Percentiles rank a stretch among this genome's conserved stretches.
These are phyloP conservation scores for Emergomyces orientalis DNA, from an alignment of 2,329 filamentous ascomycete species.

Conservation along the genomic window DNA sequence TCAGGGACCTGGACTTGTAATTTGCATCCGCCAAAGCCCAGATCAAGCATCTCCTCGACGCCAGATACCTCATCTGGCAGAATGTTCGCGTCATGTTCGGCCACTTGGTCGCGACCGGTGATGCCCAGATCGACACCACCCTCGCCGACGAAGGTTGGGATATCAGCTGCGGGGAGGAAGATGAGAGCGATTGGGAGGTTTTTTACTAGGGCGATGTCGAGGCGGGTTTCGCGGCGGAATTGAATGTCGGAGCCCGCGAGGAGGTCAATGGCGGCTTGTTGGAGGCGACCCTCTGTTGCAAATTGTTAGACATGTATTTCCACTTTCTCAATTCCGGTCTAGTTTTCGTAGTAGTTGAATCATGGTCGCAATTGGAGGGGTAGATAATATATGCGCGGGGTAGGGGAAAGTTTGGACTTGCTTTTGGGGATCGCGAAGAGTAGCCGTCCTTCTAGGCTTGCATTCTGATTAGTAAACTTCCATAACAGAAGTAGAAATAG, in stretches of 20 bases:
- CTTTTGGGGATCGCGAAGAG: slow-evolving; percentile 98
- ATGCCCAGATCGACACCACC: slow-evolving; percentile 90
- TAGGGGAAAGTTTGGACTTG: slow-evolving; percentile 44
- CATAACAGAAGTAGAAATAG: slow-evolving; percentile 9
- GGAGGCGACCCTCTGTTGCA: slow-evolving; percentile 73
- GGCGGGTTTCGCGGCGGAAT: slow-evolving; percentile 86
- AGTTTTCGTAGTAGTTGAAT: not conserved
- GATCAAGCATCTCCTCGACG: slow-evolving; percentile 79
- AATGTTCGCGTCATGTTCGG: slow-evolving; percentile 65
- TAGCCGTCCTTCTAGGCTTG: slow-evolving; percentile 79
- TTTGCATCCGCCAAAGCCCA: slow-evolving; percentile 84
- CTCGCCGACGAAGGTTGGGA: slow-evolving; percentile 94
- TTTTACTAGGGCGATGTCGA: slow-evolving; percentile 96
- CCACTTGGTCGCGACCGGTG: slow-evolving; percentile 85
- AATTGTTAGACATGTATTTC: slow-evolving; percentile 7
- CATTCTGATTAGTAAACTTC: slow-evolving; percentile 10
- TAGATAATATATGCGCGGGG: not conserved
- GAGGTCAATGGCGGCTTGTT: slow-evolving; percentile 79
- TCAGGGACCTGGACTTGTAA: slow-evolving; percentile 94
- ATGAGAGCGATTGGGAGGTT: slow-evolving; percentile 92
- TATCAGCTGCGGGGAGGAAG: slow-evolving; percentile 94
- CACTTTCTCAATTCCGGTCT: not conserved
- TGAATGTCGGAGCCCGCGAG: slow-evolving; percentile 92
- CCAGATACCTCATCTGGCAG: slow-evolving; percentile 38
- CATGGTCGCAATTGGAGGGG: slow-evolving; percentile 12